phyloP scores from a whole-genome alignment of 2,329 filamentous ascomycete genomes.

The Diaporthe caulivora region DNA sequence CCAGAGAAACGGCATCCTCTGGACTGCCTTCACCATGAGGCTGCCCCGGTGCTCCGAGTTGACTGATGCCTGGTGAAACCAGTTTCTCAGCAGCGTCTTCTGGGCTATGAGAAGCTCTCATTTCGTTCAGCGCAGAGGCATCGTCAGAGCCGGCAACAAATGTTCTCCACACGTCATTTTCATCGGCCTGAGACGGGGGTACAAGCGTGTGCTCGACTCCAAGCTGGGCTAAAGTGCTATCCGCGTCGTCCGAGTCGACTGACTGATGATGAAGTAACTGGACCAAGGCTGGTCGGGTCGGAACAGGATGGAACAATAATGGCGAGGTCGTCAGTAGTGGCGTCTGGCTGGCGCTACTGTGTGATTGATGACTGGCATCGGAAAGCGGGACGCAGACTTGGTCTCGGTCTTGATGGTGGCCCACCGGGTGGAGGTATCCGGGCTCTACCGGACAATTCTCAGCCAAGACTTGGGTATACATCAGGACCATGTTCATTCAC shows the following conservation, averaged over 20 bases:
- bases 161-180: slow-evolving; percentile 45
- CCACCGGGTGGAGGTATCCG: neutral
- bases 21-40: neutral
- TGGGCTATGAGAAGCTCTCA: neutral
- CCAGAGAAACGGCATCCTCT: too few relatives aligned
- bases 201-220: slow-evolving; percentile 40
- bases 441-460: neutral
- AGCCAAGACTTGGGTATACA: neutral
- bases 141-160: slow-evolving; percentile 41
- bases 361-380: neutral
- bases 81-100: neutral
- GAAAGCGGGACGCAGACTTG: neutral
- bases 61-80: slow-evolving; percentile 36
- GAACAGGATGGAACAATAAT: slow-evolving; percentile 41
- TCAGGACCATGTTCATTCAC: neutral
- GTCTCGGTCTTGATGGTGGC: neutral
- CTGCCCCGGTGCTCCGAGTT: neutral
- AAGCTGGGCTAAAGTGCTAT: slow-evolving; percentile 45
- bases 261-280: slow-evolving; percentile 26
- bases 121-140: slow-evolving; percentile 27
- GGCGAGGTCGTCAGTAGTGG: slow-evolving; percentile 29
- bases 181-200: slow-evolving; percentile 41
- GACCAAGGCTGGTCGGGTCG: slow-evolving; percentile 37
- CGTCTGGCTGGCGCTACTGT: slow-evolving; percentile 8
- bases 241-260: slow-evolving; percentile 41